These are phyloP conservation scores for Speleostelium caveatum DNA, from an alignment of 78 protist genomes.

Conservation along the genomic window DNA sequence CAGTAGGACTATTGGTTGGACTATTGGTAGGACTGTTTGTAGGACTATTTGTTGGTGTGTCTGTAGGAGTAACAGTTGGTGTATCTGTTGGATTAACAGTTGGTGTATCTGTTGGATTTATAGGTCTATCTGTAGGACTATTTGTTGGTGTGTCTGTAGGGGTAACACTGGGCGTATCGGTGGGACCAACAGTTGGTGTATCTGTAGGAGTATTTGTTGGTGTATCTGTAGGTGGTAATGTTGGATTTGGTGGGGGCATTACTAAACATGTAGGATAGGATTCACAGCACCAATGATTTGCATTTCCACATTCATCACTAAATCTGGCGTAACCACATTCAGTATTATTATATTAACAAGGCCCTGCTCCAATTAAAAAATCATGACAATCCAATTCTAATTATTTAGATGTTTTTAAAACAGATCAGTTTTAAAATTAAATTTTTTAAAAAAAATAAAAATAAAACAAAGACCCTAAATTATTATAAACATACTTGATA, in stretches of 20 bases:
- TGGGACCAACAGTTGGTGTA: conserved; percentile 1
- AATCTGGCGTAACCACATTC: not conserved
- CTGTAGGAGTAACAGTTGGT: conserved; percentile 3
- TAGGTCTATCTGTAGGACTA: not conserved
- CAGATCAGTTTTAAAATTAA: too few relatives aligned
- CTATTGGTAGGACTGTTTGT: conserved; percentile 3
- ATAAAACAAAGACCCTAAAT: too few relatives aligned
- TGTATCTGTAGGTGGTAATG: not conserved
- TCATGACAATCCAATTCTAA: not conserved
- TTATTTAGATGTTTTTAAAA: too few relatives aligned
- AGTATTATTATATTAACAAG: not conserved
- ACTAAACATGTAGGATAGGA: not conserved
- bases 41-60: not conserved
- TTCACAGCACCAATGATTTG: not conserved
- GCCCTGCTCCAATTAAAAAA: not conserved
- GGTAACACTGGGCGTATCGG: not conserved
- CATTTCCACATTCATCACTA: not conserved
- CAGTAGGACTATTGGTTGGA: conserved; percentile 9
- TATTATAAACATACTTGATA: not conserved
- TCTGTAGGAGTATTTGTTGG: conserved; percentile 1
- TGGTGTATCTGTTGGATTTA: too few relatives aligned
- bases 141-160: conserved; percentile 8
- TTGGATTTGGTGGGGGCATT: not conserved
- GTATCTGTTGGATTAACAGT: too few relatives aligned
- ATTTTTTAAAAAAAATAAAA: too few relatives aligned